phyloP scores from a whole-genome alignment of 306 rosid species.

The cucumber (Cucumis sativus) region Cucumber_9930_V3 NC_026657.2:26985001-26985500 shows the following conservation, averaged over 20 bases:
- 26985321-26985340: constrained; percentile 73
- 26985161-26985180: constrained; percentile 51
- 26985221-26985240: background rate
- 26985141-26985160: constrained; percentile 23
- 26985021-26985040: constrained; percentile 73
- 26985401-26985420: constrained; percentile 39
- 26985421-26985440: constrained; percentile 32
- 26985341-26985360: constrained; percentile 63
- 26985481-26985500: constrained; percentile 14
- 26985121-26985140: constrained; percentile 72
- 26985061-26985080: constrained; percentile 77
- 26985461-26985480: constrained; percentile 30
- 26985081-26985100: constrained; percentile 69
- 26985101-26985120: constrained; percentile 72
- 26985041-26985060: constrained; percentile 74
- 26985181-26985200: constrained; percentile 84
- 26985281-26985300: constrained; percentile 40
- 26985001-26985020: constrained; percentile 64
- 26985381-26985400: constrained; percentile 30
- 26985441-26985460: constrained; percentile 40
- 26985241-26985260: background rate
- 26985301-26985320: constrained; percentile 48
- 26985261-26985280: constrained; percentile 26
- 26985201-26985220: constrained; percentile 8
- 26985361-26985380: constrained; percentile 41